Percentiles rank a stretch among this genome's conserved stretches.
phyloP scores from a whole-genome alignment of 2,329 filamentous ascomycete genomes.

The Alternaria dauci region DNA sequence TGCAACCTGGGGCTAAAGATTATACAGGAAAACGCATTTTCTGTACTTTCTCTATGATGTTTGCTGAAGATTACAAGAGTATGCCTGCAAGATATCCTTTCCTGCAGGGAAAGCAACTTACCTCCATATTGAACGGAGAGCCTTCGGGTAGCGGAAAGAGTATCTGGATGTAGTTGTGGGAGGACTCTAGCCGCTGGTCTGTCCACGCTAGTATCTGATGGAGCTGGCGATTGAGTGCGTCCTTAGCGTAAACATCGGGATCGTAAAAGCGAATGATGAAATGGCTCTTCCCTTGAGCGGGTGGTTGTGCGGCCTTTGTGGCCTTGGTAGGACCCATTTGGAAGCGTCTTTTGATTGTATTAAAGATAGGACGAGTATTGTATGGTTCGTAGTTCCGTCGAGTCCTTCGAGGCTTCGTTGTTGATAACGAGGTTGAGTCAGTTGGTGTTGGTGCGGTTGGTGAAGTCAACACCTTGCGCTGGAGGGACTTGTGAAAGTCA shows the following conservation, averaged over 20 bases:
- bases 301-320: neutral
- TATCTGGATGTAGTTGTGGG: slow-evolving; percentile 65
- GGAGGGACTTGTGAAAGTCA: slow-evolving; percentile 6
- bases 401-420: neutral
- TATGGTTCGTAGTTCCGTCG: neutral
- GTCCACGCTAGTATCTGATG: slow-evolving; percentile 58
- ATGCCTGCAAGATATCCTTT: neutral
- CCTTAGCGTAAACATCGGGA: slow-evolving; percentile 43
- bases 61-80: neutral
- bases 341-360: slow-evolving; percentile 25
- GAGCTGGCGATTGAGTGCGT: slow-evolving; percentile 55
- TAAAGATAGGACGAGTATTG: neutral
- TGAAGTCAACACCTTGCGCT: slow-evolving; percentile 8
- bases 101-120: neutral
- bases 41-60: too few relatives aligned
- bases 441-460: slow-evolving; percentile 15
- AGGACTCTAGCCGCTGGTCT: slow-evolving; percentile 54
- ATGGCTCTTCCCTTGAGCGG: slow-evolving; percentile 14
- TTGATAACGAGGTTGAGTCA: slow-evolving; percentile 5
- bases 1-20: neutral
- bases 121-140: slow-evolving; percentile 53
- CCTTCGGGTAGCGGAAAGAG: slow-evolving; percentile 65
- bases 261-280: slow-evolving; percentile 60
- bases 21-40: neutral
- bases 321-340: slow-evolving; percentile 21